Base-by-base conservation (phyloP, 1,284 basidiomycete genomes). In the Moesziomyces sp. region DNA sequence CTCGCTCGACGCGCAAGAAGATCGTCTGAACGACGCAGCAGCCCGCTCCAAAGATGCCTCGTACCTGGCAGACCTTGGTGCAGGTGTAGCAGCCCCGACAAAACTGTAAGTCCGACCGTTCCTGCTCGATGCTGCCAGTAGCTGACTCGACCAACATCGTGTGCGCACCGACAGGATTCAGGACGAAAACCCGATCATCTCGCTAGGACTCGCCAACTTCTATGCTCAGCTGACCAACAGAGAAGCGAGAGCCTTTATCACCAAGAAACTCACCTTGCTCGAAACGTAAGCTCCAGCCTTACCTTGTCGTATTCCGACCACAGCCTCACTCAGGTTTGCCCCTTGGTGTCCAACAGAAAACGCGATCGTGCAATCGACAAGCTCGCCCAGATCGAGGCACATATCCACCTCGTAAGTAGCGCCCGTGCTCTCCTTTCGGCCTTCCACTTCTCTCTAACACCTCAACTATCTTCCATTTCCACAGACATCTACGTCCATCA, bases 371-470 rank as follows among this genome's bases (percentile, higher is more conserved):
- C 68, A 35, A 55, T 68, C 21, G 73, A 75, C 45, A 68, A 72
- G 53, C 48, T 75, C 3, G 68, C 73, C 2, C 61, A 75, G 56
- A 75, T 75, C 45, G 73, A 75, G 28, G 73, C 73, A 14, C 73
- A 75, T 24, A 61, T 75, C 16, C 73, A 75, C 44, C 62, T 75
- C 10, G 70, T 69, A 60, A 43, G 63, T 64, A 40, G 38, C 38
- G 16, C 11, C 6, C 30, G 10, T 8, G 38, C 13, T 40, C 14
- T 16, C 11, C 10, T 35, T 16, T 35, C 11, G 14, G 9, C 13
- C 35, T 13, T 16, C 11, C 11, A 35, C 35, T 10, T 28, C 6
- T 9, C 28, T 28, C 28, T 28, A 9, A 28, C 28, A 9, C 28
- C 16, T 11, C 24, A 9, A 5, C 5, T 46, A 11, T 42, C 21